Evolutionary conservation across 2,329 filamentous ascomycete species (phyloP).

Genomic region (Phialophora tarda): DNA sequence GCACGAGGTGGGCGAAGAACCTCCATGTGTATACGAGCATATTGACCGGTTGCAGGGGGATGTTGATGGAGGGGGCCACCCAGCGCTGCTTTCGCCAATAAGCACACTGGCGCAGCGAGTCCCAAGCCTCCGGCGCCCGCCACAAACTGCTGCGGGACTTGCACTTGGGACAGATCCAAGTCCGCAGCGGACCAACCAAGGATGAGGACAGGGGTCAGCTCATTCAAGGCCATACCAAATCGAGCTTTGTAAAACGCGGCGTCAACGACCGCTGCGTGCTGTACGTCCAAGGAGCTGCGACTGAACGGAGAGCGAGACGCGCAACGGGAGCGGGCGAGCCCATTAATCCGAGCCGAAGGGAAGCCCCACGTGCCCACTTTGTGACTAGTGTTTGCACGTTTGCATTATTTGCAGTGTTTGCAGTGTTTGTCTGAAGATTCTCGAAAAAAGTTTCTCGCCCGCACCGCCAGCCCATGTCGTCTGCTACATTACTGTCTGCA

Average conservation of each 20-base stretch:
- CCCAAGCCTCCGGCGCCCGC: neutral
- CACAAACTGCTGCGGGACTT: neutral
- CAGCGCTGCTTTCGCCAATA: neutral
- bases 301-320: neutral
- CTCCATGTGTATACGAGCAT: neutral
- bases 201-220: no score
- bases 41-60: neutral
- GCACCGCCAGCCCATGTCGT: neutral
- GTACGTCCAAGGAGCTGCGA: neutral
- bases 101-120: neutral
- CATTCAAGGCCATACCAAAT: neutral
- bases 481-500: neutral
- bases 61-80: neutral
- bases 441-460: slow-evolving; percentile 2
- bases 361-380: neutral
- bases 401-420: slow-evolving; percentile 16
- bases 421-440: neutral
- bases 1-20: neutral
- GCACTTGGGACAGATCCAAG: neutral
- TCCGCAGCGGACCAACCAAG: neutral
- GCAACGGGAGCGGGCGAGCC: neutral
- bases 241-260: neutral
- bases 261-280: neutral
- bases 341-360: neutral
- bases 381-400: neutral